Conservation (phyloP, 345 rosid genomes). For the Rubroshorea leprosula region DNA sequence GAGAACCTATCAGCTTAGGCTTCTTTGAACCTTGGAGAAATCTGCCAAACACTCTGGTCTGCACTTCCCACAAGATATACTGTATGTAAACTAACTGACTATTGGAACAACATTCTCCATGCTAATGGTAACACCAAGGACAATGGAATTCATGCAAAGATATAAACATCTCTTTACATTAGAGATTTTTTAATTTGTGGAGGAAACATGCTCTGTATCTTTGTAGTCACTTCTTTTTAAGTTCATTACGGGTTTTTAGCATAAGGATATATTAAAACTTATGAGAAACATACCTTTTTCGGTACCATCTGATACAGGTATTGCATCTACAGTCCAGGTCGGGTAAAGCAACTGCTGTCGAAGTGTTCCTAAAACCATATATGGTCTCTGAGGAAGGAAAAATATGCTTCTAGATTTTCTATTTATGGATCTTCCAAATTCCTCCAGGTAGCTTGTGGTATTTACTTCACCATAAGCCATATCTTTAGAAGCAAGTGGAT, state of each 20-base stretch:
- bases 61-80: too few relatives aligned
- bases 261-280: neutral
- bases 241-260: neutral
- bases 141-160: too few relatives aligned
- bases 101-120: too few relatives aligned
- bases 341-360: slow-evolving; percentile 97
- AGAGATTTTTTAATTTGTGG: too few relatives aligned
- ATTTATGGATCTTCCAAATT: slow-evolving; percentile 24
- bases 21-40: too few relatives aligned
- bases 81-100: too few relatives aligned
- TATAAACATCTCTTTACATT: too few relatives aligned
- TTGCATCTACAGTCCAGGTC: slow-evolving; percentile 46
- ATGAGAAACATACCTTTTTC: slow-evolving; percentile 27
- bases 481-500: slow-evolving; percentile 9
- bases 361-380: slow-evolving; percentile 93
- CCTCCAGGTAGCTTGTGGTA: too few relatives aligned
- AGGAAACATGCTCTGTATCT: neutral
- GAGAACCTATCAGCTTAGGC: too few relatives aligned
- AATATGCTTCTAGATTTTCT: slow-evolving; percentile 46
- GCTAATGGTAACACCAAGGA: too few relatives aligned
- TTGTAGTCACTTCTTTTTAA: slow-evolving; percentile 5
- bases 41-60: too few relatives aligned
- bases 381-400: slow-evolving; percentile 96
- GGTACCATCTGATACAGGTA: slow-evolving; percentile 21
- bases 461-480: slow-evolving; percentile 13